Percentiles rank a stretch among this genome's conserved stretches.
phyloP scores from a whole-genome alignment of 495 filamentous ascomycete species.

The Staphylotrichum longicolle region DNA sequence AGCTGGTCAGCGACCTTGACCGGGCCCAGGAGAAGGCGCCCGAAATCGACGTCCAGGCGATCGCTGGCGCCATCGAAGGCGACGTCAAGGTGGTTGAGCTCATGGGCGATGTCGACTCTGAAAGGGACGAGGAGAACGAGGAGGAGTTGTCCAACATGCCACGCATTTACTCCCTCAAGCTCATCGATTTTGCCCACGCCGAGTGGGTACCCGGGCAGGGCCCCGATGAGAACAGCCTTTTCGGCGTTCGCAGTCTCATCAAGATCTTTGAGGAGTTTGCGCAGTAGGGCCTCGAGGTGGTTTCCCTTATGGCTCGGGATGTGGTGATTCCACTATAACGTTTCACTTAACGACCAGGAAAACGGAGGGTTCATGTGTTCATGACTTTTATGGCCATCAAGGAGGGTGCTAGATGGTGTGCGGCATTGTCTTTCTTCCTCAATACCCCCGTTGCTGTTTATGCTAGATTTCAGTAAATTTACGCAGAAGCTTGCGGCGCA shows the following conservation, averaged over 20 bases:
- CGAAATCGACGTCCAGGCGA: background rate
- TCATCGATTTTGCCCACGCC: conserved; percentile 98
- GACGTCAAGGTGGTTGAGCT: conserved; percentile 28
- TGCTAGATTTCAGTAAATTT: too few relatives aligned
- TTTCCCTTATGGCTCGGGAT: background rate
- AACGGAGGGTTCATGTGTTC: background rate
- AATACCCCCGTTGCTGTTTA: background rate
- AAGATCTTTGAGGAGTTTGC: conserved; percentile 66
- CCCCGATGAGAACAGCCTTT: conserved; percentile 80
- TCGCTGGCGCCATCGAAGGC: conserved; percentile 22
- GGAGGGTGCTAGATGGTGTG: background rate
- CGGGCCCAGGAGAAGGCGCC: conserved; percentile 34
- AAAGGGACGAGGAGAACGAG: conserved; percentile 61
- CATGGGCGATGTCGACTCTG: conserved; percentile 34
- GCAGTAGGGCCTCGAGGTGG: conserved; percentile 24
- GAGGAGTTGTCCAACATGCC: conserved; percentile 65
- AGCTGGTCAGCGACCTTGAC: conserved; percentile 12
- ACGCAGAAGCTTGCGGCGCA: too few relatives aligned
- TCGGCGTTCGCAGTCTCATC: conserved; percentile 70
- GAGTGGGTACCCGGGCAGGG: conserved; percentile 80
- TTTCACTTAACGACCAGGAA: too few relatives aligned
- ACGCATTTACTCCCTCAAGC: conserved; percentile 73
- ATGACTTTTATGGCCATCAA: background rate
- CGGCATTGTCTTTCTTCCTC: background rate
- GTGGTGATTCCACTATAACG: background rate